Evolutionary conservation across 1,139 yeast genomes (phyloP).

Genomic region (Arxiozyma heterogenica): DNA sequence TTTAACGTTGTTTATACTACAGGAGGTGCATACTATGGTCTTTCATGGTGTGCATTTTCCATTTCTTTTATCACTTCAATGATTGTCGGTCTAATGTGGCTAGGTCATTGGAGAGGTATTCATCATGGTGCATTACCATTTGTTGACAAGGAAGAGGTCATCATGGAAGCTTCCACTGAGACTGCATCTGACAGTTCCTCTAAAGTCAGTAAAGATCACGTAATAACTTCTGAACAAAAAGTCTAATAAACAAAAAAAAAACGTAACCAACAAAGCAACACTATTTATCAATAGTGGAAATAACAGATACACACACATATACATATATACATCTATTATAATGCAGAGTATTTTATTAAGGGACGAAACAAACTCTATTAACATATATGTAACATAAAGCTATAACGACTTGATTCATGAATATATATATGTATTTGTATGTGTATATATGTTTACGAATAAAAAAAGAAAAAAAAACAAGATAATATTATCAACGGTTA

Average conservation of each 20-base stretch:
- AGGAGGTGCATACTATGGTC: conserved; percentile 23
- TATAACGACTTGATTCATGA: no score
- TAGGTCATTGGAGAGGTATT: conserved; percentile 4
- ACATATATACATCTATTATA: no score
- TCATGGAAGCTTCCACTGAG: neutral
- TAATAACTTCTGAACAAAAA: conserved; percentile 3
- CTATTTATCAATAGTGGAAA: no score
- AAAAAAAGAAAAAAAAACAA: neutral
- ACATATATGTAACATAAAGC: no score
- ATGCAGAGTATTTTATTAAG: no score
- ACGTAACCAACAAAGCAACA: no score
- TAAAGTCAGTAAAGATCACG: conserved; percentile 1
- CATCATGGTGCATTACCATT: conserved; percentile 4
- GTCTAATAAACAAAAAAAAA: neutral
- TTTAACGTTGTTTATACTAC: conserved; percentile 23
- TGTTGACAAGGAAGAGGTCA: neutral
- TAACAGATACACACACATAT: no score
- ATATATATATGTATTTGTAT: neutral
- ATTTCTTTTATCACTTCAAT: conserved; percentile 18
- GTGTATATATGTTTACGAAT: neutral
- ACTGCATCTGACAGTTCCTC: conserved; percentile 1
- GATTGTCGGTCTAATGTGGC: conserved; percentile 8
- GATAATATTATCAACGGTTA: no score
- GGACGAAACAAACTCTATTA: no score
- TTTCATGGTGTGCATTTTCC: conserved; percentile 27